Conservation (phyloP, 345 rosid genomes). For the Isatis tinctoria region DNA sequence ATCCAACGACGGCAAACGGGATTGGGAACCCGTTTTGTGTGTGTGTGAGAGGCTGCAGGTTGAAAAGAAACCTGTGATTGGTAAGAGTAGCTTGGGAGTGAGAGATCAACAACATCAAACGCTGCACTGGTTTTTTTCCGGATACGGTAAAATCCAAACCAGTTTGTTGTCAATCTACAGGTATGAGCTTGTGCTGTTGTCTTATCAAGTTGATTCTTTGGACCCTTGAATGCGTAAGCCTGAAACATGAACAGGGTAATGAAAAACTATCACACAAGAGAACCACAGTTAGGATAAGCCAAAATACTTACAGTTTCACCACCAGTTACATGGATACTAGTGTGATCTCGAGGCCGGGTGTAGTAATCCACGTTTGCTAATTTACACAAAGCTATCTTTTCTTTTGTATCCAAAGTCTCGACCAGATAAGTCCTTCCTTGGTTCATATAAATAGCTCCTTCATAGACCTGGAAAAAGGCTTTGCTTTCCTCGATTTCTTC, state of each 20-base stretch:
- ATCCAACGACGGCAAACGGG: neutral
- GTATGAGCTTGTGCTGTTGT: conserved; percentile 71
- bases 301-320: conserved; percentile 63
- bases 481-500: conserved; percentile 96
- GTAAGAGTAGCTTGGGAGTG: conserved; percentile 74
- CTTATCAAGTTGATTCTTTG: conserved; percentile 39
- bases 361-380: conserved; percentile 65
- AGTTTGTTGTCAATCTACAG: conserved; percentile 76
- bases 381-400: conserved; percentile 69
- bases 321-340: conserved; percentile 70
- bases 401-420: conserved; percentile 50
- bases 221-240: conserved; percentile 55
- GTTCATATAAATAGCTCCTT: conserved; percentile 86
- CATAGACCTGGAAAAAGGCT: conserved; percentile 96
- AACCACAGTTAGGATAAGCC: neutral
- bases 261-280: conserved; percentile 18
- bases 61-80: conserved; percentile 63
- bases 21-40: neutral
- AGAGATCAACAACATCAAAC: conserved; percentile 53
- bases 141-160: conserved; percentile 72
- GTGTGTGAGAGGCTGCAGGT: neutral
- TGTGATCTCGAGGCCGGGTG: conserved; percentile 75
- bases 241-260: conserved; percentile 21
- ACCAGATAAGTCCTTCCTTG: conserved; percentile 88
- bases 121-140: conserved; percentile 46